Evolutionary conservation across 2,329 filamentous ascomycete genomes (phyloP), one percentile per base, ranked within the genome.

Genomic region (Exophiala xenobiotica): DNA sequence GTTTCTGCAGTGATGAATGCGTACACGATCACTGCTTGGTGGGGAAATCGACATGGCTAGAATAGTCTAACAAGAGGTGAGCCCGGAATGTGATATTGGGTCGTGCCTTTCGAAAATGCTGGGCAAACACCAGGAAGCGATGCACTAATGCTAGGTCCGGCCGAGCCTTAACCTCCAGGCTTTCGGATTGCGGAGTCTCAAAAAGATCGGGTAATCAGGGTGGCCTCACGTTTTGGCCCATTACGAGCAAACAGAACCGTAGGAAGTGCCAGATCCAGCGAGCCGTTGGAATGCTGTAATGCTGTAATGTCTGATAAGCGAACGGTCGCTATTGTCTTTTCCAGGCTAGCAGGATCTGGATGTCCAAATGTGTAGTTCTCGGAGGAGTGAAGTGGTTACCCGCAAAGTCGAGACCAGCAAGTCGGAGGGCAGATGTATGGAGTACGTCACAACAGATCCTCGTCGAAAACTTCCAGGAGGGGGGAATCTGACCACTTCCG

Each of bases 1-100:
- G n/a, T n/a, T n/a, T n/a, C n/a, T n/a, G n/a, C n/a, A n/a, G n/a
- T n/a, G n/a, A n/a, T n/a, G 37, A 39, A 35, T 33, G 45, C 53
- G 44, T 56, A 56, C 53, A 40, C 53, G 44, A 35, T 56, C 53
- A 46, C 53, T 51, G 26, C 45, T 24, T 23, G 53, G 53, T 18
- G 43, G 24, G 29, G 38, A 42, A 19, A 56, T 41, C 37, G 31
- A 46, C 53, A 56, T 56, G 6, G 18, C 47, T 26, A 18, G 23
- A n/a, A 19, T 6, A 26, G 19, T 20, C 19, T 18, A 20, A 40
- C 23, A 23, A n/a, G n/a, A n/a, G n/a, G n/a, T n/a, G n/a, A n/a
- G n/a, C n/a, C n/a, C n/a, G n/a, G n/a, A n/a, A n/a, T n/a, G n/a
- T n/a, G n/a, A n/a, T n/a, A n/a, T n/a, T n/a, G n/a, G n/a, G n/a